Evolutionary conservation across 1,139 yeast species (phyloP).

Genomic region (Sugiyamaella xylanicola): DNA sequence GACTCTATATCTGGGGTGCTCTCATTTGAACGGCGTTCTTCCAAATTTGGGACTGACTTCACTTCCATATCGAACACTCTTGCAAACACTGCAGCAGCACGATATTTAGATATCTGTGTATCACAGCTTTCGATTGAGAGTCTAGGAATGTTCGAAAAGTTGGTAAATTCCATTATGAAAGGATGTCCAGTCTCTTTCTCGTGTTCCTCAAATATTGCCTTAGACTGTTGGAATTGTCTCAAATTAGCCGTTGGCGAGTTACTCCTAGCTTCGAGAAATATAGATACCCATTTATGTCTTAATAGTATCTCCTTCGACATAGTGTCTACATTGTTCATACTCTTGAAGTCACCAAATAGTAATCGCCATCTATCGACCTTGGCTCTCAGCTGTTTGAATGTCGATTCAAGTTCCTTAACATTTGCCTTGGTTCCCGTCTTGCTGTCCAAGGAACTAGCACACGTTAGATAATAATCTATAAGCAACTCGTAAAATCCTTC

Average conservation of each 20-base stretch:
- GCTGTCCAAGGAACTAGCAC: constrained; percentile 2
- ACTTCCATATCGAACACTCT: constrained; percentile 46
- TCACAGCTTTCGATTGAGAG: constrained; percentile 55
- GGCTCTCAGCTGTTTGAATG: constrained; percentile 32
- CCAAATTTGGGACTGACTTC: constrained; percentile 3
- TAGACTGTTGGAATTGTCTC: constrained; percentile 32
- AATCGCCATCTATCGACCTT: constrained; percentile 32
- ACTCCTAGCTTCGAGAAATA: constrained; percentile 32
- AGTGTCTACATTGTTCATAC: neutral
- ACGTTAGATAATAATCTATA: constrained; percentile 48
- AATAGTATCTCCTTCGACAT: constrained; percentile 18
- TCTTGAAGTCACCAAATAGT: constrained; percentile 30
- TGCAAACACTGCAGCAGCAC: constrained; percentile 68
- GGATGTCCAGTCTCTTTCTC: constrained; percentile 27
- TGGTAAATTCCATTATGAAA: constrained; percentile 42
- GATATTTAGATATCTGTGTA: constrained; percentile 65
- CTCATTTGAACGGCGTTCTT: constrained; percentile 7
- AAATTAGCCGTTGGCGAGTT: constrained; percentile 18
- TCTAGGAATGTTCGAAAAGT: constrained; percentile 55
- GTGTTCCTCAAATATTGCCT: constrained; percentile 19
- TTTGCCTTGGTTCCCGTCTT: constrained; percentile 9
- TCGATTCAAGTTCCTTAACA: constrained; percentile 35
- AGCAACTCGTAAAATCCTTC: constrained; percentile 58
- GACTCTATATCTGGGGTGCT: constrained; percentile 2
- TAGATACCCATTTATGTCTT: constrained; percentile 49